Conservation (phyloP, 164 flowering plant genomes). For the Houttuynia cordata region DNA sequence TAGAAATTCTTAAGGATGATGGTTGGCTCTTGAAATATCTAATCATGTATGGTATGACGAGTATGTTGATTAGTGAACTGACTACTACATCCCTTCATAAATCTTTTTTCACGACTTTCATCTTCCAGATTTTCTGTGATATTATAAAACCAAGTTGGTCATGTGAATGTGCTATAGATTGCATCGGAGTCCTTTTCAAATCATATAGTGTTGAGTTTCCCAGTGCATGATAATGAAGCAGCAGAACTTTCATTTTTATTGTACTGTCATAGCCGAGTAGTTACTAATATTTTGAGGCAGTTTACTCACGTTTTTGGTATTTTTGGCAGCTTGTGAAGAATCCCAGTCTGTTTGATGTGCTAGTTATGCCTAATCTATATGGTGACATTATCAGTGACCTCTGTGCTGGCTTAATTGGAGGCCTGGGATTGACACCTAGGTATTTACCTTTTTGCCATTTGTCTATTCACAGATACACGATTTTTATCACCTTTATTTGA, state of each 20-base stretch:
- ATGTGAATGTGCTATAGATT: no score
- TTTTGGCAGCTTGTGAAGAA: slow-evolving; percentile 84
- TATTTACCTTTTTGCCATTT: slow-evolving; percentile 11
- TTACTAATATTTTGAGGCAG: not conserved
- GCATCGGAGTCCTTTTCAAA: no score
- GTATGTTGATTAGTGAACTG: no score
- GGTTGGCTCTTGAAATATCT: no score
- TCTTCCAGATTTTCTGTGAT: no score
- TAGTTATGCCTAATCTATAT: slow-evolving; percentile 99
- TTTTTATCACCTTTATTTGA: not conserved
- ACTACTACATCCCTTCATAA: no score
- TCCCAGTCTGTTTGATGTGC: slow-evolving; percentile 86
- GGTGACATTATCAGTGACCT: slow-evolving; percentile 99
- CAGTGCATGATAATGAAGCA: not conserved
- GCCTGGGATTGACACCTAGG: slow-evolving; percentile 96
- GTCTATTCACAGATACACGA: not conserved
- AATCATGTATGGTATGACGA: no score
- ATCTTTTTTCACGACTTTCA: no score
- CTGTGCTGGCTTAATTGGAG: slow-evolving; percentile 95
- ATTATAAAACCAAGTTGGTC: no score
- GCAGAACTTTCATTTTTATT: not conserved
- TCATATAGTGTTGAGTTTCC: no score
- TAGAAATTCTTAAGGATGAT: no score
- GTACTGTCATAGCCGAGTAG: no score
- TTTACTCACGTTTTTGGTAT: slow-evolving; percentile 3